Evolutionary conservation across 192 early-diverging fungal species (phyloP).

Genomic region (Backusella parvicylindrica): DNA sequence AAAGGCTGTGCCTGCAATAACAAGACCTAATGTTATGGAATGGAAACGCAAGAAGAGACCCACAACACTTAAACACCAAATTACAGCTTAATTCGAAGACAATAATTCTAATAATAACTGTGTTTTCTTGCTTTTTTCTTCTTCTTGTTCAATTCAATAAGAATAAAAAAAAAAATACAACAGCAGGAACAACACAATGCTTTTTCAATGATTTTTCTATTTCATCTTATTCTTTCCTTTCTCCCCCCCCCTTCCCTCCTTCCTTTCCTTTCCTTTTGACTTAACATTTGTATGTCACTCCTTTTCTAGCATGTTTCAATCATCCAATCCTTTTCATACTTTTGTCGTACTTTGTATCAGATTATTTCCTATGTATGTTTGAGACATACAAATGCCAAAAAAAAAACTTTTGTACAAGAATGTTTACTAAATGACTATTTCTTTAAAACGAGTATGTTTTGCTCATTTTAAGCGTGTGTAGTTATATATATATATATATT

Average conservation of each 20-base stretch:
- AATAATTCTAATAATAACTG: neutral
- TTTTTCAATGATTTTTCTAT: neutral
- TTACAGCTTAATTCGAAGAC: neutral
- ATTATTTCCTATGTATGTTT: neutral
- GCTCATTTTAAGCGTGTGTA: neutral
- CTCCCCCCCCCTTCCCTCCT: neutral
- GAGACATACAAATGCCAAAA: neutral
- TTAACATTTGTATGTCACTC: neutral
- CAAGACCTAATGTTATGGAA: neutral
- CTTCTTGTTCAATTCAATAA: neutral
- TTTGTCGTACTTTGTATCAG: neutral
- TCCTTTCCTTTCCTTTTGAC: neutral
- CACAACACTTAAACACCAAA: conserved; percentile 4
- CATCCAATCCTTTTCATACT: neutral
- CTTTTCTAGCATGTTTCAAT: neutral
- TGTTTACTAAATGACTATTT: neutral
- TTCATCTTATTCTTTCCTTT: neutral
- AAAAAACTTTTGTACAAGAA: neutral
- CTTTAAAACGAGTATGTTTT: neutral
- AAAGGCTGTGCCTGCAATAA: neutral
- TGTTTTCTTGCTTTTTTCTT: neutral
- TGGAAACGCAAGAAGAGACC: conserved; percentile 17
- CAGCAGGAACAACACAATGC: neutral
- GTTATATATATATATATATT: neutral
- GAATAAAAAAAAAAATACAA: neutral